phyloP scores from a whole-genome alignment of 768 basidiomycete species.

The Leccinum variicolor region DNA sequence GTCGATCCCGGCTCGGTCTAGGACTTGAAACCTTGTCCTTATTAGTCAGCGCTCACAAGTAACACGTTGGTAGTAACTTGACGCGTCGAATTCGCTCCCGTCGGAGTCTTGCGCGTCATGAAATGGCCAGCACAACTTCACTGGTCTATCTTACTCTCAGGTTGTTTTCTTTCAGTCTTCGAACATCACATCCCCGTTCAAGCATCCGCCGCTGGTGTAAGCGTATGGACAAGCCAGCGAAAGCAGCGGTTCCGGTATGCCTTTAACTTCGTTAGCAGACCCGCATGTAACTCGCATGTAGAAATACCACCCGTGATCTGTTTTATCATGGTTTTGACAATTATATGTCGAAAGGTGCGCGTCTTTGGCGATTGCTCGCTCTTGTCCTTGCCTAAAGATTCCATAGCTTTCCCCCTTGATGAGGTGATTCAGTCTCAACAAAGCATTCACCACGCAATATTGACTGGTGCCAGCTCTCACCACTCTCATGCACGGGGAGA shows the following conservation, averaged over 20 bases:
- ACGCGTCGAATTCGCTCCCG: too few relatives aligned
- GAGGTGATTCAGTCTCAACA: conserved; percentile 49
- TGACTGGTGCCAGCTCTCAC: conserved; percentile 60
- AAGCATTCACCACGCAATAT: conserved; percentile 1
- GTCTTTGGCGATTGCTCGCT: conserved; percentile 9
- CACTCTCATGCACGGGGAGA: conserved; percentile 80
- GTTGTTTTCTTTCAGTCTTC: conserved; percentile 37
- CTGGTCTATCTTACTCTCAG: conserved; percentile 47
- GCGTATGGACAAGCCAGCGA: conserved; percentile 54
- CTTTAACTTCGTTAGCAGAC: background rate
- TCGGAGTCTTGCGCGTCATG: conserved; percentile 26
- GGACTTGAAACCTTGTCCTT: background rate
- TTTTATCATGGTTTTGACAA: conserved; percentile 91
- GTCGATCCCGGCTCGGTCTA: background rate
- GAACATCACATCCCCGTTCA: conserved; percentile 23
- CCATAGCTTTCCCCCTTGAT: conserved; percentile 77
- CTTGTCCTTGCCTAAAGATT: conserved; percentile 19
- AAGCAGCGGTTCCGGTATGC: conserved; percentile 57
- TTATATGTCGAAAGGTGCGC: conserved; percentile 80
- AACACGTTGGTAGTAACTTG: conserved; percentile 22
- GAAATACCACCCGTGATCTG: conserved; percentile 68
- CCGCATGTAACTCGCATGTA: conserved; percentile 26
- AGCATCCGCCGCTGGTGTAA: conserved; percentile 19
- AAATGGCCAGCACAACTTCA: conserved; percentile 41
- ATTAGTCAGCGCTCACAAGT: background rate